phyloP scores from a whole-genome alignment of 208 protist species.

The Acanthamoeba castellanii region DNA sequence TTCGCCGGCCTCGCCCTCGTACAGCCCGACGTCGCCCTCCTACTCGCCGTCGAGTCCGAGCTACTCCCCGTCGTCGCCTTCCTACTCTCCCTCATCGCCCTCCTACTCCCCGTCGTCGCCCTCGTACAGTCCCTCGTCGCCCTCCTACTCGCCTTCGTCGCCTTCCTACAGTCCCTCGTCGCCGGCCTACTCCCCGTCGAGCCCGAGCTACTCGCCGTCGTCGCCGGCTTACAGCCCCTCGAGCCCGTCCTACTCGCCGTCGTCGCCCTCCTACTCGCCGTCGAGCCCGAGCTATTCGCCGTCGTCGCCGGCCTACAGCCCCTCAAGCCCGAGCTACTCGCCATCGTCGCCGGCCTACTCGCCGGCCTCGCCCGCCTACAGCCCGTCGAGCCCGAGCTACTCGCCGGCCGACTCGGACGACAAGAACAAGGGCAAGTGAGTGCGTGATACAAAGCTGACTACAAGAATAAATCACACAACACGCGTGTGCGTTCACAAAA shows the following conservation, averaged over 20 bases:
- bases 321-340: conserved; percentile 88
- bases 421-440: conserved; percentile 12
- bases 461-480: too few relatives aligned
- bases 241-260: conserved; percentile 82
- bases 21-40: conserved; percentile 87
- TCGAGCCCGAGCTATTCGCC: conserved; percentile 76
- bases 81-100: conserved; percentile 88
- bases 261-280: conserved; percentile 84
- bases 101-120: conserved; percentile 90
- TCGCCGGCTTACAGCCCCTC: conserved; percentile 87
- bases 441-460: too few relatives aligned
- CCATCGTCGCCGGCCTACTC: conserved; percentile 89
- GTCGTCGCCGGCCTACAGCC: conserved; percentile 83
- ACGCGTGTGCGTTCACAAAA: too few relatives aligned
- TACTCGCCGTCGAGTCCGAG: conserved; percentile 87
- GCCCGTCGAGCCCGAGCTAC: conserved; percentile 72
- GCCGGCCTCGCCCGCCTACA: conserved; percentile 89
- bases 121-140: conserved; percentile 88
- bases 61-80: conserved; percentile 87
- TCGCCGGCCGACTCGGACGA: not conserved
- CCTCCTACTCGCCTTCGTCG: conserved; percentile 86
- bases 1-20: conserved; percentile 87
- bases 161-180: conserved; percentile 86
- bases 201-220: conserved; percentile 90
- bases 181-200: conserved; percentile 90